Conservation (phyloP, 805 yeast species). For the Kluyveromyces starmeri region DNA sequence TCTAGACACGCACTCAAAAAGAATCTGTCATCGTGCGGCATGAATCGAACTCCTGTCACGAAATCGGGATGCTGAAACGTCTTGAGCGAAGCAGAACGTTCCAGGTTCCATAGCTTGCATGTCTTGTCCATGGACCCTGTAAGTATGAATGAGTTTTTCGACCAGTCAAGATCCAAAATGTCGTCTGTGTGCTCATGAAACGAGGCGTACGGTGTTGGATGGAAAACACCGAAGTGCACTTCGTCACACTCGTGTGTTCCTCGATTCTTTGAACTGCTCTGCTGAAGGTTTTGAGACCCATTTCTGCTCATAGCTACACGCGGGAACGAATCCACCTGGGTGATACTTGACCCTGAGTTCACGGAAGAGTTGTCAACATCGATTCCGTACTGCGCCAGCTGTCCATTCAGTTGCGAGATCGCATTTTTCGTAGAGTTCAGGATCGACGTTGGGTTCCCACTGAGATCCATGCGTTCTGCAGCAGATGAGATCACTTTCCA, state of each 20-base stretch:
- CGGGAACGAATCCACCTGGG: neutral
- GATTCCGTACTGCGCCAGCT: slow-evolving; percentile 2
- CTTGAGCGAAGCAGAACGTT: slow-evolving; percentile 51
- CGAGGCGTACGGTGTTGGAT: slow-evolving; percentile 49
- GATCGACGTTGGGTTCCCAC: slow-evolving; percentile 11
- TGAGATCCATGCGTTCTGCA: slow-evolving; percentile 48
- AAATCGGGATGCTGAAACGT: slow-evolving; percentile 69
- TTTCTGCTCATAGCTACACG: neutral
- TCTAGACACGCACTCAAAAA: slow-evolving; percentile 78
- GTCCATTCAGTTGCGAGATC: slow-evolving; percentile 4
- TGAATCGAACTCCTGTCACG: slow-evolving; percentile 73
- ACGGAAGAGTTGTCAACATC: neutral
- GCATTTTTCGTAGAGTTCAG: slow-evolving; percentile 9
- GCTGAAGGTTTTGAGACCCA: neutral
- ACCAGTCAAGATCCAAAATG: slow-evolving; percentile 77
- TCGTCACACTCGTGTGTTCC: slow-evolving; percentile 1
- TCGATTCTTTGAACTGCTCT: neutral
- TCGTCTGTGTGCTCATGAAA: slow-evolving; percentile 63
- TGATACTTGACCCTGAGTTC: slow-evolving; percentile 1
- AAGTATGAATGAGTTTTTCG: slow-evolving; percentile 70
- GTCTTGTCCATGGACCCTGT: slow-evolving; percentile 82
- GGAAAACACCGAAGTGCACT: slow-evolving; percentile 69
- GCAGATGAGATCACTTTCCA: slow-evolving; percentile 79
- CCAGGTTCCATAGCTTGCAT: slow-evolving; percentile 78
- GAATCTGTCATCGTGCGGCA: slow-evolving; percentile 80